Evolutionary conservation across 352 stramenopile species (phyloP).

Genomic region (Stramenopiles sp.): DNA sequence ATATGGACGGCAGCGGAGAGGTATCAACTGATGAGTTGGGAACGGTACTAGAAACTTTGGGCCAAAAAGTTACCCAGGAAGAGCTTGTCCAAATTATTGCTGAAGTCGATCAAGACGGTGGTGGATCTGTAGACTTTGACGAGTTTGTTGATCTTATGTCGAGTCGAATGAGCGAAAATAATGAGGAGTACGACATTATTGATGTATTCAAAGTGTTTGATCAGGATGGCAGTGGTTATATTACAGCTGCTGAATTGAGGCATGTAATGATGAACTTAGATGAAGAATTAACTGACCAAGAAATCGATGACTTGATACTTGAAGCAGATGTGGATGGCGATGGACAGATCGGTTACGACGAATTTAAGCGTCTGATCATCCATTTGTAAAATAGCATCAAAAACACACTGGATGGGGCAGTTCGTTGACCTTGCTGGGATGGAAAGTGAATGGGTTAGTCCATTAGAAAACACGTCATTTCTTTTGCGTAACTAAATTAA

Average conservation of each 20-base stretch:
- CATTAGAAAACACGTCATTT: too few species aligned
- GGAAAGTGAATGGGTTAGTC: too few species aligned
- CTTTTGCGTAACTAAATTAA: too few species aligned
- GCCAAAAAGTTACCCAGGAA: slow-evolving; percentile 75
- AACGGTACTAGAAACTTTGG: slow-evolving; percentile 82
- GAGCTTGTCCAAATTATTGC: slow-evolving; percentile 89
- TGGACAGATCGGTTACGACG: slow-evolving; percentile 76
- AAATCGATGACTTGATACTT: not conserved
- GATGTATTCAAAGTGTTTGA: slow-evolving; percentile 12
- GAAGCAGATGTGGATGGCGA: slow-evolving; percentile 76
- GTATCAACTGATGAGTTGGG: slow-evolving; percentile 77
- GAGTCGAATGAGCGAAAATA: slow-evolving; percentile 8
- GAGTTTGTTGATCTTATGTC: slow-evolving; percentile 22
- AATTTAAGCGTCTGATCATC: slow-evolving; percentile 27
- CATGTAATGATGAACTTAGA: slow-evolving; percentile 11
- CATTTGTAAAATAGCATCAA: not conserved
- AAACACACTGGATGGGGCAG: too few species aligned
- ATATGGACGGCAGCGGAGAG: slow-evolving; percentile 76
- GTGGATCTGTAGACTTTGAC: slow-evolving; percentile 38
- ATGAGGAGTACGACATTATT: slow-evolving; percentile 3
- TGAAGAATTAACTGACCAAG: not conserved
- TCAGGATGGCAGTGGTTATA: slow-evolving; percentile 7
- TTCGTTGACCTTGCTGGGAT: too few species aligned
- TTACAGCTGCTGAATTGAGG: not conserved
- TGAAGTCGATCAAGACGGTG: slow-evolving; percentile 80